Base-by-base conservation (phyloP, 805 yeast genomes). In the Yueomyces sinensis region DNA sequence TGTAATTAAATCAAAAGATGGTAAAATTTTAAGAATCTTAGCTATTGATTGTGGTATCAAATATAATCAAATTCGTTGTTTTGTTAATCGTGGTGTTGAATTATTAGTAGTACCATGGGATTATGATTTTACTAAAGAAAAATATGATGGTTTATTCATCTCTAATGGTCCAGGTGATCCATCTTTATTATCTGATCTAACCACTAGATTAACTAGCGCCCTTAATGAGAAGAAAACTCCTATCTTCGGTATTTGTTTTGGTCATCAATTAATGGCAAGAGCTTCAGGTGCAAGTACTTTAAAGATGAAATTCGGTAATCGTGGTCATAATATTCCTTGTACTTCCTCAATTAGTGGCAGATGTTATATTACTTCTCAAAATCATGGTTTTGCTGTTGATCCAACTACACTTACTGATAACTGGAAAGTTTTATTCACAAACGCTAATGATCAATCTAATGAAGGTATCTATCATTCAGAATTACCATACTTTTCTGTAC, bases 141-240 rank as follows among this genome's bases (percentile, higher is more conserved):
- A 75, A 42, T 91, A 80, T 56, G 98, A 91, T 59, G 99, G 98
- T 67, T 69, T 91, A 50, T 91, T 91, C 62, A 67, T 89, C 45
- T 87, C 96, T 37, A 91, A 91, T 62, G 99, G 99, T 66, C 99
- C 99, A 20, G 99, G 99, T 73, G 97, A 91, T 64, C 99, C 99
- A 38, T 72, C 91, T 30, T 83, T 82, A 38, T 70, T 91, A 74
- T 59, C 74, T 31, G 71, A 67, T 16, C 72, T 84, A 40, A 80
- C 80, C 25, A 67, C 62, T 29, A 75, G 70, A 46, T 63, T 91
- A 51, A 46, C 67, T 28, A 59, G 57, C 30, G 81, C 72, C 25
- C 56, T 89, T 38, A 66, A 67, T 30, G 68, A 71, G 27, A 80
- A 74, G 34, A 76, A 74, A 59, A 77, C 91, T 30, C 98, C 98